Conservation (phyloP, 192 early-diverging fungal species). For the Gryganskiella cystojenkinii region DNA sequence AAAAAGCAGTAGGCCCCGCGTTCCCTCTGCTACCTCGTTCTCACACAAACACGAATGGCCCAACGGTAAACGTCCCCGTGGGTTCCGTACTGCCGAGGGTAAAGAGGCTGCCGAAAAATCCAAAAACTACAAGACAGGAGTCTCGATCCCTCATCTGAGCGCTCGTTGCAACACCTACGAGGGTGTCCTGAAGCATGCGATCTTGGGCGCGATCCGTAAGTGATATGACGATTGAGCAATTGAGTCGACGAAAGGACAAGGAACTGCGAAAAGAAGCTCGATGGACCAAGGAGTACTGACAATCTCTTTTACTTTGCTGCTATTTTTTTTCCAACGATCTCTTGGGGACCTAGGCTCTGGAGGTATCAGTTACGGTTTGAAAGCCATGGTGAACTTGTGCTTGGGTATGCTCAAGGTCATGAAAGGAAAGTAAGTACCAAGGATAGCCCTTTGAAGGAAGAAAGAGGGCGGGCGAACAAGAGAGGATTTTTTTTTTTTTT, state of each 20-base stretch:
- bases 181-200: slow-evolving; percentile 38
- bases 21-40: slow-evolving; percentile 3
- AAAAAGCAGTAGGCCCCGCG: not conserved
- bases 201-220: slow-evolving; percentile 53
- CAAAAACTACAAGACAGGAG: slow-evolving; percentile 41
- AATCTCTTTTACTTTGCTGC: not conserved
- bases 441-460: not conserved
- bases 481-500: not conserved
- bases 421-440: slow-evolving; percentile 44
- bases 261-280: not conserved
- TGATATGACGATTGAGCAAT: slow-evolving; percentile 1
- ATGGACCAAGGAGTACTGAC: not conserved
- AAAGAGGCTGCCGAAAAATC: slow-evolving; percentile 46
- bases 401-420: slow-evolving; percentile 51
- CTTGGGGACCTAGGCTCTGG: slow-evolving; percentile 21
- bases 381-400: slow-evolving; percentile 45
- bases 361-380: slow-evolving; percentile 39
- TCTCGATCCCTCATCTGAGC: slow-evolving; percentile 41
- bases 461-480: too few species aligned
- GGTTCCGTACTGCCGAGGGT: slow-evolving; percentile 44
- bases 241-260: not conserved
- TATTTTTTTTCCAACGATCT: not conserved
- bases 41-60: slow-evolving; percentile 34
- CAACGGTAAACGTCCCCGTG: slow-evolving; percentile 46
- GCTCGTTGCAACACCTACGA: slow-evolving; percentile 46